Evolutionary conservation across 768 basidiomycete genomes (phyloP), one percentile per base, ranked within the genome.

Genomic region (Saitozyma sp.): DNA sequence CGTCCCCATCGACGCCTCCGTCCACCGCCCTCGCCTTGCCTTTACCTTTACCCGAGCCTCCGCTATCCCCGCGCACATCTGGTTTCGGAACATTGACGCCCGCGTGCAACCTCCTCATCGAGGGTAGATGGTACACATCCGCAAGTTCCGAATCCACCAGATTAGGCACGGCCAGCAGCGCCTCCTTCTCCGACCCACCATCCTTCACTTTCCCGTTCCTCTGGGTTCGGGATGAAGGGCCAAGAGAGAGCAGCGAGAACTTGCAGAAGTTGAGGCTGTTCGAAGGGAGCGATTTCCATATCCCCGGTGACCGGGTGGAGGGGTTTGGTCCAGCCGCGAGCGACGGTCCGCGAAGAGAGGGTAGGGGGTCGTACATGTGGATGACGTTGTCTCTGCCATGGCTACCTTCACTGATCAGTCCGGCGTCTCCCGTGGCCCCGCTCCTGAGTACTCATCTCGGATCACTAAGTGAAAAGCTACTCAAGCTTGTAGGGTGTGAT

Each of bases 191-290:
- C 45, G 52, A 55, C 20, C 62, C 50, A 49, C 65, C 68, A 3
- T 66, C 67, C 50, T 65, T 68, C 20, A 38, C 55, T 42, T 49
- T 58, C 20, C 50, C 66, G 8, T 52, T 37, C 14, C 41, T 37
- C 39, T 11, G 13, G 38, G 17, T n/a, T 14, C 40, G 8, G 29
- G 52, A 29, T 39, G 37, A 9, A 9, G 16, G 29, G 46, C 45
- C 16, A 65, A 66, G 40, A 71, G 77, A 43, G 89, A 61, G 75
- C 3, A 97, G 81, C 8, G 90, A 89, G 79, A 96, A 93, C 2
- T 89, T 86, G 79, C 95, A 98, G 77, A 89, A 97, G 73, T 95
- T 96, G 59, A 98, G 83, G 1, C 95, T 88, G 74, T 99, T 99
- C 62, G 94, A 87, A 71, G 92, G 90, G 77, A 98, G 80, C 0